Conservation (phyloP, 1,284 basidiomycete species). For the Ustilago loliicola region DNA sequence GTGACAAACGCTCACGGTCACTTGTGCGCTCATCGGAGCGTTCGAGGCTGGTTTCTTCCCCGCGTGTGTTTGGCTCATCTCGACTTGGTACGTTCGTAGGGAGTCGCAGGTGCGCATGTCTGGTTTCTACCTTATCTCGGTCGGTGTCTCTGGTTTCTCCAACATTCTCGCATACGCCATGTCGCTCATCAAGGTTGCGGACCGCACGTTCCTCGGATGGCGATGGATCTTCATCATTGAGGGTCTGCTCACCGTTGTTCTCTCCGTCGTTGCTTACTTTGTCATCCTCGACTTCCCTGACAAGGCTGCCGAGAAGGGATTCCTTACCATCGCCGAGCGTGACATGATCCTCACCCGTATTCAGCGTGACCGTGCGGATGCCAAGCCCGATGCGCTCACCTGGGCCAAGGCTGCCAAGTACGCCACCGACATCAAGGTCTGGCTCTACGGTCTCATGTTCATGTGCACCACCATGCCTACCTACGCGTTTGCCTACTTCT, state of each 20-base stretch:
- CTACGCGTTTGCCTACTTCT: constrained; percentile 69
- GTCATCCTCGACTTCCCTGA: constrained; percentile 72
- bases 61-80: constrained; percentile 71
- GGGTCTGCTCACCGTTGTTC: constrained; percentile 48
- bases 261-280: constrained; percentile 55
- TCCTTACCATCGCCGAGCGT: constrained; percentile 71
- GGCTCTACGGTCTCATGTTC: constrained; percentile 72
- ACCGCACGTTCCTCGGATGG: constrained; percentile 62
- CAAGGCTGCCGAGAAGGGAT: constrained; percentile 70
- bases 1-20: constrained; percentile 68
- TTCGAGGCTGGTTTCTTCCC: constrained; percentile 67
- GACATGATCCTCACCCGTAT: constrained; percentile 71
- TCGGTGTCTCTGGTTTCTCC: constrained; percentile 71
- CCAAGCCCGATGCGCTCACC: constrained; percentile 71
- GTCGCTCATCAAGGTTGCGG: constrained; percentile 35
- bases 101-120: constrained; percentile 71
- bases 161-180: constrained; percentile 71
- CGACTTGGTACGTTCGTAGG: constrained; percentile 73
- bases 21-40: constrained; percentile 71
- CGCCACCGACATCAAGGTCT: constrained; percentile 71
- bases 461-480: constrained; percentile 57
- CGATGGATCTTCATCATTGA: constrained; percentile 63
- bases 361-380: constrained; percentile 72
- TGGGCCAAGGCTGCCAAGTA: constrained; percentile 69
- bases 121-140: constrained; percentile 71